Percentiles rank a stretch among this genome's conserved stretches.
Evolutionary conservation across 2,329 filamentous ascomycete species (phyloP).

Genomic region (Neocatenulostroma microsporum): DNA sequence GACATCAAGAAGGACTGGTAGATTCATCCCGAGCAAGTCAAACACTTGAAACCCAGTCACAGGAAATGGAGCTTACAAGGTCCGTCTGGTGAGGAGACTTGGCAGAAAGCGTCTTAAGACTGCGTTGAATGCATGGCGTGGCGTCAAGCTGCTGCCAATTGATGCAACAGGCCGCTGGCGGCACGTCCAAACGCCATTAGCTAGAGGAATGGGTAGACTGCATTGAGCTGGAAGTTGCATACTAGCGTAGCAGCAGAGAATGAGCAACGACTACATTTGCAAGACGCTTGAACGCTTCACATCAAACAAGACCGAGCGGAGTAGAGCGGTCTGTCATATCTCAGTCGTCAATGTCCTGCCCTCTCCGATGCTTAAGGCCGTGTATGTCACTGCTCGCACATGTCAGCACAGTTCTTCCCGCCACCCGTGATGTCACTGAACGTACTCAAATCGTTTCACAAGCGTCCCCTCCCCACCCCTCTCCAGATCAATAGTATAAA

Average conservation of each 20-base stretch:
- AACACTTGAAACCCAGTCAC: too few species aligned
- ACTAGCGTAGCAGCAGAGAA: slow-evolving; percentile 3
- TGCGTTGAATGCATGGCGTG: too few species aligned
- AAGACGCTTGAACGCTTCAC: slow-evolving; percentile 20
- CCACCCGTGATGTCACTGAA: slow-evolving; percentile 15
- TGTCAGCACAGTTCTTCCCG: slow-evolving; percentile 7
- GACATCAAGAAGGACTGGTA: slow-evolving; percentile 97
- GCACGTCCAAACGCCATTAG: too few species aligned
- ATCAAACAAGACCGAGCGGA: slow-evolving; percentile 2
- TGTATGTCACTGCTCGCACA: slow-evolving; percentile 25
- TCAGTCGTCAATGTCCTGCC: slow-evolving; percentile 23
- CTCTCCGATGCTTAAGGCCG: slow-evolving; percentile 22
- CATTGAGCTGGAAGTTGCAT: too few species aligned
- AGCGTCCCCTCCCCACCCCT: slow-evolving; percentile 87
- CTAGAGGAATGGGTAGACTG: slow-evolving; percentile 3
- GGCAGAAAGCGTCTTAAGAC: too few species aligned
- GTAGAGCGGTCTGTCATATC: neutral
- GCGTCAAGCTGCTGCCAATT: too few species aligned
- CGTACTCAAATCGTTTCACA: slow-evolving; percentile 88
- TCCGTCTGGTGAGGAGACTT: too few species aligned
- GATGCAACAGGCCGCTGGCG: too few species aligned
- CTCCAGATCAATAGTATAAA: slow-evolving; percentile 92
- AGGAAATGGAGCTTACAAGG: too few species aligned
- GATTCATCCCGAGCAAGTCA: too few species aligned
- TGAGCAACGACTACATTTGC: neutral